A percentile compares a stretch with the other conserved stretches of the same genome.
These are phyloP conservation scores for Eucalyptus victrix DNA, from an alignment of 345 rosid genomes.

Conservation along the genomic window DNA sequence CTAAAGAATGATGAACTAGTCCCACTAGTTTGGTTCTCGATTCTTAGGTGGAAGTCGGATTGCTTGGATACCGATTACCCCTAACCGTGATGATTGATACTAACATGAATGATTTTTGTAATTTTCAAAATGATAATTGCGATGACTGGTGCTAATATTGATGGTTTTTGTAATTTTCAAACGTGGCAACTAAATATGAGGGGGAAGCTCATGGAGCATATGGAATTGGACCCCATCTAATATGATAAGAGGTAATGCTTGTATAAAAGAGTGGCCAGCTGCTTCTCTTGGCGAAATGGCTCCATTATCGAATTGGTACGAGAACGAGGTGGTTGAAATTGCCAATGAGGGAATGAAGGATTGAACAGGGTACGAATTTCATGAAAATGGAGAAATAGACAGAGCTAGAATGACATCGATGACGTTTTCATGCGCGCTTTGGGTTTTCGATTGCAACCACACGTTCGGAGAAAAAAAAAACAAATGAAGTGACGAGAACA, in stretches of 20 bases:
- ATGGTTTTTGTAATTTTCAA: background rate
- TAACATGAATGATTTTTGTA: background rate
- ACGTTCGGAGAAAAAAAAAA: background rate
- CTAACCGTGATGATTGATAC: accelerated
- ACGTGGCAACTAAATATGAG: background rate
- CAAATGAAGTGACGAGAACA: background rate
- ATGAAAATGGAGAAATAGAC: background rate
- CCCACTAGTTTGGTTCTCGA: background rate
- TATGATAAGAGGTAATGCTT: background rate
- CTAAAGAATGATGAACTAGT: too few species aligned
- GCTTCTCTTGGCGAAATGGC: background rate
- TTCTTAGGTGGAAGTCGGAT: background rate
- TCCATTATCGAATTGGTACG: background rate
- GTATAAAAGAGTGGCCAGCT: background rate
- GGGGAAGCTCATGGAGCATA: background rate
- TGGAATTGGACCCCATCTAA: background rate
- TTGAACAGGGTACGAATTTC: background rate
- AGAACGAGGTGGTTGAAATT: background rate
- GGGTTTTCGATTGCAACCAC: background rate
- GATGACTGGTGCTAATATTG: background rate
- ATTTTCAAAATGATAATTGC: too few species aligned
- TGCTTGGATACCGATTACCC: too few species aligned
- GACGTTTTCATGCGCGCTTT: background rate
- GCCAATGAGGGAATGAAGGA: background rate
- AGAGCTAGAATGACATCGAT: background rate